These are phyloP conservation scores for Globisporangium canariense DNA, from an alignment of 352 stramenopile genomes.

Conservation along the genomic window DNA sequence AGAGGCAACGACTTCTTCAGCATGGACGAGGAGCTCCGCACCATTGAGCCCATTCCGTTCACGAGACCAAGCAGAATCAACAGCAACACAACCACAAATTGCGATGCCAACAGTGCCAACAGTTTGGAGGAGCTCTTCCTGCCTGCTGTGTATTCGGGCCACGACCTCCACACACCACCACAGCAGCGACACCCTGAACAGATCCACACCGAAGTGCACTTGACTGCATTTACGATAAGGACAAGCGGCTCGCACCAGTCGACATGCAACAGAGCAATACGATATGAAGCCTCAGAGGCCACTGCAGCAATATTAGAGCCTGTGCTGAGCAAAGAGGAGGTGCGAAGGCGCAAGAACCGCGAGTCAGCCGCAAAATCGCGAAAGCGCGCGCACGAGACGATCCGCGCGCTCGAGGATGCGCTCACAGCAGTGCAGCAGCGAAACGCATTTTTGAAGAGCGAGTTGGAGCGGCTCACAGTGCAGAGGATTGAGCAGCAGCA, in stretches of 20 bases:
- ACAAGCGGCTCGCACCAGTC: neutral
- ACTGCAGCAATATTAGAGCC: neutral
- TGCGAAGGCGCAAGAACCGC: constrained; percentile 18
- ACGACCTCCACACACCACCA: neutral
- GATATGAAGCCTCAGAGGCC: neutral
- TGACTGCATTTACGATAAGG: neutral
- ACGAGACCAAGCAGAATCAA: neutral
- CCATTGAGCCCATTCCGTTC: constrained; percentile 10
- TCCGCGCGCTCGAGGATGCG: constrained; percentile 19
- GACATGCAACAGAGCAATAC: neutral
- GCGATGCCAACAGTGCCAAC: neutral
- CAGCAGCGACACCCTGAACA: neutral
- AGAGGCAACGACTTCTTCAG: neutral
- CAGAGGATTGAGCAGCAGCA: neutral
- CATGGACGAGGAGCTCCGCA: neutral
- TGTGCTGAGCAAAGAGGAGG: constrained; percentile 11
- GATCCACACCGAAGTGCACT: neutral
- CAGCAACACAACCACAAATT: neutral
- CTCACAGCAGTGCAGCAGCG: constrained; percentile 3
- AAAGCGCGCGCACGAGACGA: constrained; percentile 18
- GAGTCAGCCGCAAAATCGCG: constrained; percentile 22
- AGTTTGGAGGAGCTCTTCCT: constrained; percentile 1
- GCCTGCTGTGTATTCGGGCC: neutral
- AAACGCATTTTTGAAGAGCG: constrained; percentile 3
- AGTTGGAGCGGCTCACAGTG: constrained; percentile 2